phyloP scores from a whole-genome alignment of 1,284 basidiomycete species.

The Cyathus olla region DNA sequence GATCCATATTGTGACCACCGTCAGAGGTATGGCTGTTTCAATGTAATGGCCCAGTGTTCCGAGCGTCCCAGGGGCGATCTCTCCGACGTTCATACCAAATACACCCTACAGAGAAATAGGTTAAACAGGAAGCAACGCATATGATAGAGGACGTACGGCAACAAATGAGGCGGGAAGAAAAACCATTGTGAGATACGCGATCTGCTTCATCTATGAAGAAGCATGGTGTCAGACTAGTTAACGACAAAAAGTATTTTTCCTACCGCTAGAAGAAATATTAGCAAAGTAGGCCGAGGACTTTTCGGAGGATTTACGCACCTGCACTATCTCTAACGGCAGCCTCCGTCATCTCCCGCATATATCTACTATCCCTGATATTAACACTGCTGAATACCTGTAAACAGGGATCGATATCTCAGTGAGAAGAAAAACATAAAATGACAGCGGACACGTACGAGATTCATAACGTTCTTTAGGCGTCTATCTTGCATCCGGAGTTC shows the following conservation, averaged over 20 bases:
- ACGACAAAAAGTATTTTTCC: too few relatives aligned
- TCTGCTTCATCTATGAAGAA: slow-evolving; percentile 55
- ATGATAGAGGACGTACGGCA: slow-evolving; percentile 45
- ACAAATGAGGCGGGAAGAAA: slow-evolving; percentile 65
- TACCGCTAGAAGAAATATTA: slow-evolving; percentile 1
- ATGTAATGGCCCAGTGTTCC: slow-evolving; percentile 1
- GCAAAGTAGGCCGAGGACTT: too few relatives aligned
- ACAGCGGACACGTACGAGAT: slow-evolving; percentile 46
- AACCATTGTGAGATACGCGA: slow-evolving; percentile 63
- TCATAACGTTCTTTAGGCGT: slow-evolving; percentile 62
- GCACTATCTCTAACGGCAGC: slow-evolving; percentile 55
- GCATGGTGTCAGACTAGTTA: too few relatives aligned
- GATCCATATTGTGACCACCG: slow-evolving; percentile 4
- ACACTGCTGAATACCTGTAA: slow-evolving; percentile 58
- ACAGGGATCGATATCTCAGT: background rate
- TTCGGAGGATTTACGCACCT: slow-evolving; percentile 25
- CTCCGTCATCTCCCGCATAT: slow-evolving; percentile 55
- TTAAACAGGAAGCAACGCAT: too few relatives aligned
- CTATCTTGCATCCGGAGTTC: slow-evolving; percentile 55
- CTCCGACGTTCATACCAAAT: slow-evolving; percentile 9
- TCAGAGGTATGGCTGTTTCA: slow-evolving; percentile 3
- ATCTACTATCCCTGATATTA: slow-evolving; percentile 57
- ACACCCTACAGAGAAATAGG: background rate
- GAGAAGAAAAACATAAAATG: background rate
- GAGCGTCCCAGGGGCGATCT: slow-evolving; percentile 1